phyloP scores from a whole-genome alignment of 1,284 basidiomycete genomes.

The Ganoderma lingzhi region DNA sequence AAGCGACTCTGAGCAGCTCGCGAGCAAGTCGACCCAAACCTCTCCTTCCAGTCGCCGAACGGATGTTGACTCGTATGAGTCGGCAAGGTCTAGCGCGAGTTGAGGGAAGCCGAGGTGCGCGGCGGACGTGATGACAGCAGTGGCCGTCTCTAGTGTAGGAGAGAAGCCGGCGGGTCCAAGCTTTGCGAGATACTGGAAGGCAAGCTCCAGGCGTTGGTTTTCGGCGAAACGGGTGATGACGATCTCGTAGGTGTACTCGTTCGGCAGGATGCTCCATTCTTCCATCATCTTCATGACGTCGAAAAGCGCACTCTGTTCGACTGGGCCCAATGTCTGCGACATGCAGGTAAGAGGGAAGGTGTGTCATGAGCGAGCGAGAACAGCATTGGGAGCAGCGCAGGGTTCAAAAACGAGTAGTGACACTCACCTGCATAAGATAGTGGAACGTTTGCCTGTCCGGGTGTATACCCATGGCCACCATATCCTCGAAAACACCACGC shows the following conservation, averaged over 20 bases:
- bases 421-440: conserved; percentile 64
- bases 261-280: conserved; percentile 53
- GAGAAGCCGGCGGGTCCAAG: conserved; percentile 56
- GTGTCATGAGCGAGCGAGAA: background rate
- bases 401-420: background rate
- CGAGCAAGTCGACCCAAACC: conserved; percentile 68
- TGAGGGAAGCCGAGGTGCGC: conserved; percentile 59
- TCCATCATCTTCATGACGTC: conserved; percentile 56
- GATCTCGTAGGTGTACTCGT: conserved; percentile 59
- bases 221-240: conserved; percentile 58
- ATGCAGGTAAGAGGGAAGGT: background rate
- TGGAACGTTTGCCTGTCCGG: conserved; percentile 71
- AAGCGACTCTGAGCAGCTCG: conserved; percentile 60
- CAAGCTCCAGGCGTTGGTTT: conserved; percentile 67
- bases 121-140: conserved; percentile 58
- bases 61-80: conserved; percentile 62
- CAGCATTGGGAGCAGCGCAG: background rate
- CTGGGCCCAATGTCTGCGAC: conserved; percentile 11
- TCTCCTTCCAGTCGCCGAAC: conserved; percentile 58
- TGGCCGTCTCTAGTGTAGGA: conserved; percentile 57
- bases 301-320: conserved; percentile 37
- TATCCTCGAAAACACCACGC: conserved; percentile 79
- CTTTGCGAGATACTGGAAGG: conserved; percentile 61
- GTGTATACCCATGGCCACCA: conserved; percentile 61
- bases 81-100: conserved; percentile 74